Base-by-base conservation (phyloP, 2,329 filamentous ascomycete species). In the Venturia effusa region DNA sequence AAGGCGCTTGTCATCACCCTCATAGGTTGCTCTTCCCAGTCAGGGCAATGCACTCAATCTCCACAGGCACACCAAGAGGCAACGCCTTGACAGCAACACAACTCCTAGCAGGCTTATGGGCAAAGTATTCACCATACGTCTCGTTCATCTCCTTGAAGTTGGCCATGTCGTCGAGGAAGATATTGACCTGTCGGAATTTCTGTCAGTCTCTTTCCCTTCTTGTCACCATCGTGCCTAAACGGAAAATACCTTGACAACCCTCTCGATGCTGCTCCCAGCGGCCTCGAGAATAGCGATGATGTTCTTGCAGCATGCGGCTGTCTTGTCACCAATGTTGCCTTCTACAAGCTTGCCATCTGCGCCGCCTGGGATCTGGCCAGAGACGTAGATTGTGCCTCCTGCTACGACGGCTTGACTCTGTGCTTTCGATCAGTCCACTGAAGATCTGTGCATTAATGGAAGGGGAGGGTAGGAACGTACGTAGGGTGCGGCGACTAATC, bases 131-230 rank as follows among this genome's bases (percentile, higher is more conserved):
- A 75, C 87, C 88, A 75, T 94, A 96, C 72, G 90, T 88, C 68
- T 82, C 82, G 78, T 96, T 96, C 89, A 96, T 91, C 74, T 86
- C 85, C 61, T 83, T 86, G 73, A 97, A 97, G 78, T 94, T 83
- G 67, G 82, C 84, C 93, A 97, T 97, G 77, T 95, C 89, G 61
- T 88, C 88, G 67, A 97, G 79, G 83, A 97, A 97, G 73, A 96
- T 88, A 62, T 76, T 80, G 51, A 57, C 51, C 51, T 57, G 5
- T 34, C 11, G 17, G 8, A 4, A 57, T 10, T 32, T 30, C 27
- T 5, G 17, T 57, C n/a, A 57, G 51, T 24, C 10, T 32, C 27
- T n/a, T n/a, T n/a, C 0, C 3, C 3, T 17, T 11, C 22, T 57
- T 57, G 15, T 57, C 15, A 30, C 7, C 15, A 57, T 22, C 10